phyloP scores from a whole-genome alignment of 2,329 filamentous ascomycete genomes.

The Thelonectria blattea region DNA sequence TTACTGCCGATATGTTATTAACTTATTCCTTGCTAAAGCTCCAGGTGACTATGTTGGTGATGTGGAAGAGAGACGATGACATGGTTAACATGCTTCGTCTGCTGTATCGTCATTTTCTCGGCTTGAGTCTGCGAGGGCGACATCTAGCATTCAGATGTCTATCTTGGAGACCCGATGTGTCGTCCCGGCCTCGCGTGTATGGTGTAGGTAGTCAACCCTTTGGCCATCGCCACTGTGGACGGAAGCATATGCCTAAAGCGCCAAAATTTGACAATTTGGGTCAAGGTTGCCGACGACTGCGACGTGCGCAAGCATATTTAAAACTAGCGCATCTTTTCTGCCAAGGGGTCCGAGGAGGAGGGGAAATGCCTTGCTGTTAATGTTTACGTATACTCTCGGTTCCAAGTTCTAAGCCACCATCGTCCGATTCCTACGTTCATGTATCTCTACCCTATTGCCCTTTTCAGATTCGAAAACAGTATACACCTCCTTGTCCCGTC shows the following conservation, averaged over 20 bases:
- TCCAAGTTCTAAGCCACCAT: no score
- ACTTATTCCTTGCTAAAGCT: constrained; percentile 4
- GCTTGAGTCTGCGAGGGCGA: background rate
- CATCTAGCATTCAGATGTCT: constrained; percentile 5
- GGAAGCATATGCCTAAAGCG: constrained; percentile 2
- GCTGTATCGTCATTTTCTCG: background rate
- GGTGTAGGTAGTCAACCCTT: constrained; percentile 13
- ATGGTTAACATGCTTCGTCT: background rate
- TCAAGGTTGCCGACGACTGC: constrained; percentile 5
- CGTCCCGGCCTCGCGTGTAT: constrained; percentile 4
- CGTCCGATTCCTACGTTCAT: no score
- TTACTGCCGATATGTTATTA: constrained; percentile 2
- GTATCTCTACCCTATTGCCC: no score
- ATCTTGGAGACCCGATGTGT: constrained; percentile 6
- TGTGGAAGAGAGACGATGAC: constrained; percentile 7
- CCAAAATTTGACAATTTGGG: constrained; percentile 7
- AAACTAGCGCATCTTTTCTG: background rate
- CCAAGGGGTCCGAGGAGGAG: constrained; percentile 7
- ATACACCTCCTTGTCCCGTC: no score
- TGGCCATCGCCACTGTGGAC: background rate
- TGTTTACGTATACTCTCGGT: background rate
- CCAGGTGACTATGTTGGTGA: constrained; percentile 5
- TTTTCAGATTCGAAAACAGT: no score
- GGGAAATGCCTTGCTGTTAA: constrained; percentile 8
- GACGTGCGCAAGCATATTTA: constrained; percentile 6